Base-by-base conservation (phyloP, 176 grass and related monocot genomes). In the Avena insularis region DNA sequence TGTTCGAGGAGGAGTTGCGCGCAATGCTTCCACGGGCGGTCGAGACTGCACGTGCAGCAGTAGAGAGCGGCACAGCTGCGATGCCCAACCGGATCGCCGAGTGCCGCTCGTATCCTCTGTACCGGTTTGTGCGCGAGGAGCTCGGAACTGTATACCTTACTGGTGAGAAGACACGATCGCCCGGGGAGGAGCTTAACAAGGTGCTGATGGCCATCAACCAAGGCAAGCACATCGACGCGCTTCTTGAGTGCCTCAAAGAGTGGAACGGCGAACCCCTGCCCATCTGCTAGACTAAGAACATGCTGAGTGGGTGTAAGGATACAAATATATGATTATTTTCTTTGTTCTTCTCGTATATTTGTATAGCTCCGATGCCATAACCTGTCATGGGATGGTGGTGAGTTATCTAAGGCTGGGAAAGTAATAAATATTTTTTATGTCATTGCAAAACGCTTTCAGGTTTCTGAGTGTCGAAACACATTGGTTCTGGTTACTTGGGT, bases 161-260 rank as follows among this genome's bases (percentile, higher is more conserved):
- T 1, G 63, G 63, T 4, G 63, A 66, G 63, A 66, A 66, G 27
- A 66, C 63, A 31, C 29, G 63, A 6, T 66, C 63, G 10, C 63
- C 63, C 6, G 63, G 63, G 1, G 63, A 66, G 27, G 63, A 66
- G 63, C 27, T 66, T 29, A 66, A 66, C 12, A 66, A 66, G 63
- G 63, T 66, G 0, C 63, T 66, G 10, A 12, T 66, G 12, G 63
- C 27, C 27, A 66, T 66, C 4, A 14, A 66, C 25, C 12, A 66
- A 33, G 63, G 63, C 5, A 66, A 66, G 63, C 63, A 66, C 63
- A 66, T 66, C 6, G 63, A 66, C 25, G 27, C 63, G 2, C 10
- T 66, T 12, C 63, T 66, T 29, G 63, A 66, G 25, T 66, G 63
- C 63, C 63, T 66, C 27, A 66, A 66, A 5, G 63, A 66, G 63